Evolutionary conservation across 352 stramenopile genomes (phyloP), one percentile per base, ranked within the genome.

Genomic region (Pythium aristosporum): DNA sequence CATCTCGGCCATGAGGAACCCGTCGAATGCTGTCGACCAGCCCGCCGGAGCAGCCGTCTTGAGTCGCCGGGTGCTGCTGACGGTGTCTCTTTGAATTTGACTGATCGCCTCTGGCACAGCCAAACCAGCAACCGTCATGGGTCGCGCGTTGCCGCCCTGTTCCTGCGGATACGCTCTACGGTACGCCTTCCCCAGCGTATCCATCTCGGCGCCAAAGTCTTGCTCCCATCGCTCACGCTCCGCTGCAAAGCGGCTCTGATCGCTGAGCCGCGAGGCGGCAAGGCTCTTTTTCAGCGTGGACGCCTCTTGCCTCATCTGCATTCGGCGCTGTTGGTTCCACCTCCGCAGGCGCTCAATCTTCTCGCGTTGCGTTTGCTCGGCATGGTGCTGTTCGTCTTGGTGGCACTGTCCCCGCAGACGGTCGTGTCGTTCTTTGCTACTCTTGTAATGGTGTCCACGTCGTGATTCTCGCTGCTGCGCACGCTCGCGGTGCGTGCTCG

Each of bases 101-200:
- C 67, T 73, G 12, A 82, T 54, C 11, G 81, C 75, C 53, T 85
- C 75, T 0, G 81, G 77, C 0, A 86, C 68, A 7, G 66, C 75
- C 16, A 88, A 68, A 15, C 79, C 81, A 18, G 77, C 79, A 16
- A 86, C 73, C 12, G 80, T 89, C 71, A 77, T 77, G 12, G 80
- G 80, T 0, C 79, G 73, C 9, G 42, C 41, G 15, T 13, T 25
- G 11, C 46, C 61, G 0, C 34, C 51, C 25, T 32, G 11, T 15
- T 39, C 34, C 34, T 61, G 9, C 1, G 61, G 55, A 10, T 49
- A 72, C n/a, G 74, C 61, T 51, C 79, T 84, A 4, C 68, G 71
- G 36, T 80, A 87, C 1, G 79, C 81, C 13, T 61, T 46, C 21
- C 64, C 80, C 8, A 90, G 57, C 3, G 65, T 62, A 5, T 48